A percentile compares a stretch with the other conserved stretches of the same genome.
Conservation (phyloP, 805 yeast species). For the Kodamaea leandrae region DNA sequence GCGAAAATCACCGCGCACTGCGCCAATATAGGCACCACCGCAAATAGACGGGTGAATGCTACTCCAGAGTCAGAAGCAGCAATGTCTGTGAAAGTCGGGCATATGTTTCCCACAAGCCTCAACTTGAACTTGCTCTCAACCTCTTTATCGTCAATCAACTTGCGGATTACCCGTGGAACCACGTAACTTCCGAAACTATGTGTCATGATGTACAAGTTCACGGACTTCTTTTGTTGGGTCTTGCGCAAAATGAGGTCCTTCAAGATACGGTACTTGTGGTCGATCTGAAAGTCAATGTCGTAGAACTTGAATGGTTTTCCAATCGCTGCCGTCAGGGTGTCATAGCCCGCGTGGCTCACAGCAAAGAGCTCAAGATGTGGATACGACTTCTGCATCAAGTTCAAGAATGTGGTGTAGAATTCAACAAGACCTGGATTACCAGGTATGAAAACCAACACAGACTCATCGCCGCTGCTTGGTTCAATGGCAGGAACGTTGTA, state of each 20-base stretch:
- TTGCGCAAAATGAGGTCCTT: slow-evolving; percentile 23
- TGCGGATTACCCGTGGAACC: slow-evolving; percentile 48
- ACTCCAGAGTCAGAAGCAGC: slow-evolving; percentile 42
- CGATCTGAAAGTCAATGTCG: slow-evolving; percentile 52
- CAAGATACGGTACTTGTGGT: slow-evolving; percentile 56
- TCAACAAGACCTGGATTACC: slow-evolving; percentile 77
- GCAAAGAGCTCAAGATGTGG: slow-evolving; percentile 54
- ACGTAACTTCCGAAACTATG: slow-evolving; percentile 75
- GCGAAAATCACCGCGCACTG: slow-evolving; percentile 23
- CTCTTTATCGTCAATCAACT: slow-evolving; percentile 22
- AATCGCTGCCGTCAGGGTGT: slow-evolving; percentile 6
- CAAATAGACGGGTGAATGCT: slow-evolving; percentile 23
- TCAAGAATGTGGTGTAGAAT: slow-evolving; percentile 57
- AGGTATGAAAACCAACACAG: slow-evolving; percentile 58
- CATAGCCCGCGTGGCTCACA: slow-evolving; percentile 64
- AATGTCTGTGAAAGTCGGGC: slow-evolving; percentile 69
- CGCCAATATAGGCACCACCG: slow-evolving; percentile 38
- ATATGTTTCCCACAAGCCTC: slow-evolving; percentile 55
- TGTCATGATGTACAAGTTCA: slow-evolving; percentile 50
- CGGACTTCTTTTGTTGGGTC: slow-evolving; percentile 16
- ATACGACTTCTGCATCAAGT: slow-evolving; percentile 35
- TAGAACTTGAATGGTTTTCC: slow-evolving; percentile 22
- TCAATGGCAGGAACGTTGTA: slow-evolving; percentile 11
- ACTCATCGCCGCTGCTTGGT: slow-evolving; percentile 5
- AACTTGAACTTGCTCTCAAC: slow-evolving; percentile 27